Base-by-base conservation (phyloP, 2,329 filamentous ascomycete genomes). In the Fusarium floridanum region DNA sequence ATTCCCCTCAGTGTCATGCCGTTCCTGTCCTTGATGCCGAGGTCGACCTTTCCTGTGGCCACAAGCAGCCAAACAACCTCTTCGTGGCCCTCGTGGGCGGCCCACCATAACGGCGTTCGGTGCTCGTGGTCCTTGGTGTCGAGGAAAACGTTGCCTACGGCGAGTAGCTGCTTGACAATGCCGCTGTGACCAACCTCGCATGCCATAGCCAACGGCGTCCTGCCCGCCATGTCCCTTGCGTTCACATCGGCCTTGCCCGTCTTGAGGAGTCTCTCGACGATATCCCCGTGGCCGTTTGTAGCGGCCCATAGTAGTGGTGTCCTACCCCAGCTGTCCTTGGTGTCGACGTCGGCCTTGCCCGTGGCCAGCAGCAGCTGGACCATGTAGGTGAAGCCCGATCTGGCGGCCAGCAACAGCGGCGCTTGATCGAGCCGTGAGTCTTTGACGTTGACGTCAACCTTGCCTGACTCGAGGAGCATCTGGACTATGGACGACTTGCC, bases 211-310 rank as follows among this genome's bases (percentile, higher is more conserved):
- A 57, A 9, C 53, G 53, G 29, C 16, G 53, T 57, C n/a, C 29
- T 9, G 16, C 32, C 53, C n/a, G 32, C 22, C 53, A 36, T 39
- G n/a, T 50, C 62, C 16, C 57, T 45, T 20, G 57, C 61, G 62
- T 67, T 55, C 66, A 74, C 67, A 36, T 67, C 61, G 66, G 41
- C 56, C 29, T 48, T 68, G 56, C 53, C 71, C 66, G 16, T 62
- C 67, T 72, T 68, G 67, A 74, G 67, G 71, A 74, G 60, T 60
- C 50, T 48, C 64, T 65, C 62, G 62, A 57, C 50, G 41, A 61
- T 59, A 45, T 67, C 59, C 41, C 36, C 57, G 34, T 55, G 66
- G 34, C 68, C 71, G 64, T 65, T 68, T 29, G 36, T 14, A 7
- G 36, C 34, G 14, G 57, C 57, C 27, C 20, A 39, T 16, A 32